These are phyloP conservation scores for Cordyceps fumosorosea DNA, from an alignment of 2,329 filamentous ascomycete genomes.

Conservation along the genomic window DNA sequence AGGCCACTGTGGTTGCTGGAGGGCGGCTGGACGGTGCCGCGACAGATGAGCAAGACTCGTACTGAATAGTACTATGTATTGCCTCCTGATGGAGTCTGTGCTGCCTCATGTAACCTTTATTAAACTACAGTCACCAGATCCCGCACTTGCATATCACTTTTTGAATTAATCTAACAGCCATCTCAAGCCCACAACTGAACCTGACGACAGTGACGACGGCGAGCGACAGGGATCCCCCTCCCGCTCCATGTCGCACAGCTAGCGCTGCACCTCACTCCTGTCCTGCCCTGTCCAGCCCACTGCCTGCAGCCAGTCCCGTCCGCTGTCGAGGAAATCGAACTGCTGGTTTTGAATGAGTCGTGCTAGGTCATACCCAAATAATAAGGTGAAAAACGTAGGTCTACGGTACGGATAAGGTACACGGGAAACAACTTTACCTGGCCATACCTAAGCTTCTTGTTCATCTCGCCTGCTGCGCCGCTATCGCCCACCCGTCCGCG, in stretches of 20 bases:
- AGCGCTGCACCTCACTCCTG: not conserved
- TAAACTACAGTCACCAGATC: not conserved
- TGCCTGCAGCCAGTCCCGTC: not conserved
- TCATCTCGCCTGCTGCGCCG: not conserved
- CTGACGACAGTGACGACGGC: not conserved
- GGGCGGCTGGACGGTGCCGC: no score
- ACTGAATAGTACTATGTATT: no score
- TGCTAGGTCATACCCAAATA: not conserved
- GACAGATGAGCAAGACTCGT: no score
- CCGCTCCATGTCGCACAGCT: conserved; percentile 9
- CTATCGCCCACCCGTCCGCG: not conserved
- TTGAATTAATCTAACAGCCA: not conserved
- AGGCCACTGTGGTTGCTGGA: not conserved
- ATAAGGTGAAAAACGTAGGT: not conserved
- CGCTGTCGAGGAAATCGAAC: not conserved
- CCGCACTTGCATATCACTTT: not conserved
- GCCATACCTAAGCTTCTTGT: not conserved
- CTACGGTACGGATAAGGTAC: no score
- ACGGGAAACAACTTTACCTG: not conserved
- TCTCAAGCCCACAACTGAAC: not conserved
- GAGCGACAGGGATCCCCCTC: conserved; percentile 9
- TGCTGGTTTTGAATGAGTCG: not conserved
- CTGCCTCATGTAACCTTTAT: no score
- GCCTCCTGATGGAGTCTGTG: no score
- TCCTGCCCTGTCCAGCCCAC: not conserved